These are phyloP conservation scores for Taiozyma sp. DNA, from an alignment of 1,139 yeast genomes.

Conservation along the genomic window DNA sequence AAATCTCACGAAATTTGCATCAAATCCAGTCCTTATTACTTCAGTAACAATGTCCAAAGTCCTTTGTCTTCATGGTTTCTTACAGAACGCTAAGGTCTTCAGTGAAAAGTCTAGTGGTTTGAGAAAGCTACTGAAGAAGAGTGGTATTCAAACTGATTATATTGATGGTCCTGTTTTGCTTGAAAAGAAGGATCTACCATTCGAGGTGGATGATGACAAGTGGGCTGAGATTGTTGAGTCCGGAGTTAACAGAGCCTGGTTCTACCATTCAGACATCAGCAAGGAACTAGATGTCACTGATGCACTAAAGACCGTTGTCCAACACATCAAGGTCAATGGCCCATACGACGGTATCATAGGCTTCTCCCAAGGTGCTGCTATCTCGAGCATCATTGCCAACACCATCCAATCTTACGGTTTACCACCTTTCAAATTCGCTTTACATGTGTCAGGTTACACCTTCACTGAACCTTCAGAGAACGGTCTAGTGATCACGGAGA, in stretches of 20 bases:
- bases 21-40: background rate
- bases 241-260: constrained; percentile 52
- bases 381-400: constrained; percentile 55
- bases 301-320: constrained; percentile 46
- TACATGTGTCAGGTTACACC: constrained; percentile 51
- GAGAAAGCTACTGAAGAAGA: constrained; percentile 61
- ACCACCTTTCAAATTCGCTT: constrained; percentile 40
- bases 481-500: constrained; percentile 29
- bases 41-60: constrained; percentile 27
- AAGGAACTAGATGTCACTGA: constrained; percentile 33
- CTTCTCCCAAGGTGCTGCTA: constrained; percentile 91
- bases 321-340: constrained; percentile 60
- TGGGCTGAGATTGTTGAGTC: constrained; percentile 40
- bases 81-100: constrained; percentile 69
- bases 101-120: constrained; percentile 78
- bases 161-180: constrained; percentile 70
- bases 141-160: constrained; percentile 65
- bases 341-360: constrained; percentile 89
- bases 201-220: constrained; percentile 42
- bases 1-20: background rate
- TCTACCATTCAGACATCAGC: constrained; percentile 44
- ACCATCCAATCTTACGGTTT: constrained; percentile 36
- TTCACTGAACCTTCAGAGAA: constrained; percentile 38
- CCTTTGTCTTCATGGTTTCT: constrained; percentile 51
- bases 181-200: constrained; percentile 64